These are phyloP conservation scores for Asclepias syriaca DNA, from an alignment of 257 asterid genomes.

Conservation along the genomic window DNA sequence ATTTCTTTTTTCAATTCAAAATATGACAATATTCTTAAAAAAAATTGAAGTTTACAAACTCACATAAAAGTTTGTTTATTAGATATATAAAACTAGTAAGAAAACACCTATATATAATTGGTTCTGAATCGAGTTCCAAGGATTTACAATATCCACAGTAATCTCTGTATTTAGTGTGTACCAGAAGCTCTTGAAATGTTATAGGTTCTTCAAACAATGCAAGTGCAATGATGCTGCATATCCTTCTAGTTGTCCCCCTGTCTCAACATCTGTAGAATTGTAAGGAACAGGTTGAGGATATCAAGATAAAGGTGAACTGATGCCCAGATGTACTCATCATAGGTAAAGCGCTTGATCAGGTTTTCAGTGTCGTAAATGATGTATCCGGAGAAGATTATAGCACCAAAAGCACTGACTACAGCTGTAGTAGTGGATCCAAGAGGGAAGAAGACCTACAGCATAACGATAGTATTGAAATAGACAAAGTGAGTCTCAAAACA, in stretches of 20 bases:
- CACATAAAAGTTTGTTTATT: neutral
- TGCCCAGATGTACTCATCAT: slow-evolving; percentile 97
- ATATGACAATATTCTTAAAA: neutral
- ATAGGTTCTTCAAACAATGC: slow-evolving; percentile 1
- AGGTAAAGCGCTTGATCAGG: slow-evolving; percentile 92
- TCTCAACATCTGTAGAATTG: slow-evolving; percentile 81
- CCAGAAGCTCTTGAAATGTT: neutral
- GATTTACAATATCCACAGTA: slow-evolving; percentile 18
- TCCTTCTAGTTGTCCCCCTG: slow-evolving; percentile 64
- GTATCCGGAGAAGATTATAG: slow-evolving; percentile 90
- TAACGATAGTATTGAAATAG: neutral
- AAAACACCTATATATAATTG: neutral
- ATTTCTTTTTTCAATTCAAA: too few relatives aligned
- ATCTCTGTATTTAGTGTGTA: neutral
- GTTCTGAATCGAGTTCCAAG: neutral
- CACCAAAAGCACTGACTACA: slow-evolving; percentile 69
- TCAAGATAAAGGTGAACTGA: slow-evolving; percentile 92
- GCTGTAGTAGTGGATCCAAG: slow-evolving; percentile 72
- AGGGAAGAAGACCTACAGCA: slow-evolving; percentile 77
- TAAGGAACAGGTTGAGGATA: slow-evolving; percentile 89
- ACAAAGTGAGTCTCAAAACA: neutral
- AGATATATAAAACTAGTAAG: neutral
- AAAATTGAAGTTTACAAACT: neutral
- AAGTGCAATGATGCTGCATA: neutral
- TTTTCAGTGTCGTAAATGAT: slow-evolving; percentile 81